Evolutionary conservation across 2,329 filamentous ascomycete genomes (phyloP), one percentile per base, ranked within the genome.

Genomic region (Talaromyces pinophilus): DNA sequence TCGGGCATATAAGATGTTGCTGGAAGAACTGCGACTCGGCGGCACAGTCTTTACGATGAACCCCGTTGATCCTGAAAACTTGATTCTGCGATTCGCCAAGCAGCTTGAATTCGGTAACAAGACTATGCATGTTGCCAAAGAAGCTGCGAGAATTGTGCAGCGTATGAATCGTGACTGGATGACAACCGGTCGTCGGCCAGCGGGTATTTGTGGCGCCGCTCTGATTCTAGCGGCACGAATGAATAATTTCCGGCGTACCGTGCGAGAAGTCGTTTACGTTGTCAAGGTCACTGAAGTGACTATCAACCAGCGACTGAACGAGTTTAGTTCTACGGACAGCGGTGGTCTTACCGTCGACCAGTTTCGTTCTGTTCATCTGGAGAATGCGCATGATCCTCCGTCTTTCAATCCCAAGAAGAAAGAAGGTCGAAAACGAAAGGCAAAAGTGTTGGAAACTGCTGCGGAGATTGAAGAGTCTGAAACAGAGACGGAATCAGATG

Each of bases 151-250:
- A 64, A 90, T 99, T 62, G 89, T 97, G 65, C 89, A 91, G 77
- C 90, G 95, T 68, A 98, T 99, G 95, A 93, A 92, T 70, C 86
- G 92, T 63, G 95, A 99, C 80, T 98, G 95, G 93, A 98, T 99
- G 87, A 90, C 93, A 57, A 92, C 93, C 76, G 95, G 95, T 72
- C 91, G 95, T 73, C 90, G 95, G 48, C 95, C 95, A 17, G 94
- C 94, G 6, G 95, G 95, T 70, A 90, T 98, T 64, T 97, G 93
- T 77, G 95, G 95, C 68, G 95, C 95, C 13, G 96, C 93, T 71
- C 86, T 99, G 59, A 91, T 99, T 68, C 90, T 99, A 77, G 95
- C 95, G 6, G 94, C 95, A 8, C 91, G 95, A 62, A 98, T 98
- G 90, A 96, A 97, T 85, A 98, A 98, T 78, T 99, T 96, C 76